Evolutionary conservation across 2,329 filamentous ascomycete genomes (phyloP).

Genomic region (Didymella arachidicola): DNA sequence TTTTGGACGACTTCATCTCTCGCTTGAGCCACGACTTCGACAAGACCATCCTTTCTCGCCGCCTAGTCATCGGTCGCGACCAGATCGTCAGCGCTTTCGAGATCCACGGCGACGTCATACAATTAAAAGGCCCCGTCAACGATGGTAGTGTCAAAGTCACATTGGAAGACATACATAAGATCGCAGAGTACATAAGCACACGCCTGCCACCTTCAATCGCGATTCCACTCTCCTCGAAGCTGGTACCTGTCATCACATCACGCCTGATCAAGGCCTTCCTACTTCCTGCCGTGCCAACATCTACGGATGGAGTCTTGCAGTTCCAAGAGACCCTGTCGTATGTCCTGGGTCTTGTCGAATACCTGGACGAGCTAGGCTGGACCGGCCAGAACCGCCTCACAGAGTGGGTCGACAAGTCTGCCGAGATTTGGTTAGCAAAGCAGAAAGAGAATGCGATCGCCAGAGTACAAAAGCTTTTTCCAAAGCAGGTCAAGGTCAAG

Average conservation of each 20-base stretch:
- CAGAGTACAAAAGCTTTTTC: conserved; percentile 73
- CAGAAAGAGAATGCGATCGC: conserved; percentile 82
- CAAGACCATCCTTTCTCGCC: conserved; percentile 65
- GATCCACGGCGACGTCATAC: conserved; percentile 48
- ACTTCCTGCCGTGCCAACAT: conserved; percentile 75
- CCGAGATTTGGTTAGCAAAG: conserved; percentile 84
- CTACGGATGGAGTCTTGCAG: conserved; percentile 71
- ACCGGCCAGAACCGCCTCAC: conserved; percentile 67
- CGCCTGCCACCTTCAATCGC: conserved; percentile 59
- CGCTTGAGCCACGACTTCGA: conserved; percentile 71
- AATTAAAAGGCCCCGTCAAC: conserved; percentile 34
- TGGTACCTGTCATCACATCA: conserved; percentile 74
- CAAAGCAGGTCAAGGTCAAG: conserved; percentile 69
- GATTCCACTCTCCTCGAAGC: conserved; percentile 67
- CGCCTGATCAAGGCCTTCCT: conserved; percentile 78
- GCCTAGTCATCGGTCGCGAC: conserved; percentile 57
- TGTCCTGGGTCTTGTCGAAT: conserved; percentile 69
- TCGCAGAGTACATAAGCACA: conserved; percentile 61
- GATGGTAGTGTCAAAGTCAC: conserved; percentile 42
- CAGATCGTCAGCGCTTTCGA: conserved; percentile 41
- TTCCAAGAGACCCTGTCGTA: conserved; percentile 76
- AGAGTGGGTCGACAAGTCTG: conserved; percentile 82
- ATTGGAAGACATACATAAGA: conserved; percentile 44
- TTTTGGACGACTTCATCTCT: conserved; percentile 60
- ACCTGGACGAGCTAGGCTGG: conserved; percentile 70